These are phyloP conservation scores for Lycium ferocissimum DNA, from an alignment of 257 asterid genomes.

Conservation along the genomic window DNA sequence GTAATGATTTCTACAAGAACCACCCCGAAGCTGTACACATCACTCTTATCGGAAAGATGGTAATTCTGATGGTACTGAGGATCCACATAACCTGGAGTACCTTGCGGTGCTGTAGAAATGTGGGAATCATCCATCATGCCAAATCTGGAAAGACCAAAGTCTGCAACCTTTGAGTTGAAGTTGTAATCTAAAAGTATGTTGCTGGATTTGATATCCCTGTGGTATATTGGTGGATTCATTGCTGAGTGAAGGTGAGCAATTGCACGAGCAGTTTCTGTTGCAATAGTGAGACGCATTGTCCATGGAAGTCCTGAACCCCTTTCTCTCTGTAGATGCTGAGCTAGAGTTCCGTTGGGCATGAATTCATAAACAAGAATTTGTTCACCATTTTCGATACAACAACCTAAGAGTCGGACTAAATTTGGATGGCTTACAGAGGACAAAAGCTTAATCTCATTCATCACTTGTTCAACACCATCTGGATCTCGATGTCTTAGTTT, in stretches of 20 bases:
- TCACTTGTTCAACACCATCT: conserved; percentile 75
- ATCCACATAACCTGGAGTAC: conserved; percentile 94
- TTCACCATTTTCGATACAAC: conserved; percentile 85
- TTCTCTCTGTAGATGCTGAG: conserved; percentile 84
- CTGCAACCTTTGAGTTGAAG: conserved; percentile 89
- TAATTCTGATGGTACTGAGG: conserved; percentile 95
- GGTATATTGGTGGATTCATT: conserved; percentile 87
- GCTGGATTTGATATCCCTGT: conserved; percentile 86
- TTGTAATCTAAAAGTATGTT: conserved; percentile 75
- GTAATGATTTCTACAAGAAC: conserved; percentile 94
- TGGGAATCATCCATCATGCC: conserved; percentile 95
- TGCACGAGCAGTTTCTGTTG: conserved; percentile 84
- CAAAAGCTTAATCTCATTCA: conserved; percentile 89
- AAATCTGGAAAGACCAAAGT: conserved; percentile 86
- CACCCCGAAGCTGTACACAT: conserved; percentile 94
- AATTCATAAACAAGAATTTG: conserved; percentile 89
- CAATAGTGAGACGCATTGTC: conserved; percentile 85
- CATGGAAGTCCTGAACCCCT: conserved; percentile 73
- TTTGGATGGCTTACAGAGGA: conserved; percentile 94
- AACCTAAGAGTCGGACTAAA: conserved; percentile 86
- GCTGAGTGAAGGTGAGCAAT: conserved; percentile 86
- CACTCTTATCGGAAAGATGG: conserved; percentile 95
- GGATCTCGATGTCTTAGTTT: conserved; percentile 68
- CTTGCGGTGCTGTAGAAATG: conserved; percentile 94
- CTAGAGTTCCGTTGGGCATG: conserved; percentile 89